Conservation (phyloP, 495 filamentous ascomycete species). For the Penicillium crystallinum region DNA sequence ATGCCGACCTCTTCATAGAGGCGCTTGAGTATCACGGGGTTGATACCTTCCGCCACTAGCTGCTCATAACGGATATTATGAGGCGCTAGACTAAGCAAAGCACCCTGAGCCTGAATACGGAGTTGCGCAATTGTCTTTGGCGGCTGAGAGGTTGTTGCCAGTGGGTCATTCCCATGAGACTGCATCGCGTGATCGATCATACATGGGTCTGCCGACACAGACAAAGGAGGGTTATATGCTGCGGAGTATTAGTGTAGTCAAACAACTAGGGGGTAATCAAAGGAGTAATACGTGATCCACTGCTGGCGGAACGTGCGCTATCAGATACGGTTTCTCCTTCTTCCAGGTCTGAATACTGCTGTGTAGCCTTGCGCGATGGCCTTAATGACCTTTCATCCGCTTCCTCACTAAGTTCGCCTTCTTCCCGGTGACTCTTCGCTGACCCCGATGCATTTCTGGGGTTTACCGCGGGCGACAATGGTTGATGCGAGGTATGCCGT, state of each 20-base stretch:
- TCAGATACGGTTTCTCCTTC: conserved; percentile 28
- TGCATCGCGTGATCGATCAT: conserved; percentile 15
- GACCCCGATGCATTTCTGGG: neutral
- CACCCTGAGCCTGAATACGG: conserved; percentile 62
- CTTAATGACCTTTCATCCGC: conserved; percentile 42
- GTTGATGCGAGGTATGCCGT: neutral
- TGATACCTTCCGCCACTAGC: conserved; percentile 67
- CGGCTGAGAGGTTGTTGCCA: neutral
- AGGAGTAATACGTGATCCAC: conserved; percentile 33
- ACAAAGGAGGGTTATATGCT: conserved; percentile 43
- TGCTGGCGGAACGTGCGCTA: conserved; percentile 21
- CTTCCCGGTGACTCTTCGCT: conserved; percentile 46
- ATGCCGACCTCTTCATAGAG: conserved; percentile 65
- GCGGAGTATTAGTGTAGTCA: conserved; percentile 15
- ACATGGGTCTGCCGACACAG: conserved; percentile 19
- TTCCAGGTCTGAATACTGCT: conserved; percentile 18
- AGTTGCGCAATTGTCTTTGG: conserved; percentile 39
- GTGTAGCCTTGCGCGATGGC: neutral
- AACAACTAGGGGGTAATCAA: neutral
- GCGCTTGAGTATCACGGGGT: conserved; percentile 53
- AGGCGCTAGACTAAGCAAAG: conserved; percentile 58
- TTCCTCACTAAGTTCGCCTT: conserved; percentile 69
- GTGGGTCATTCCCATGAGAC: conserved; percentile 6
- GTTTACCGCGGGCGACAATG: conserved; percentile 5
- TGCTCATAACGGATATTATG: conserved; percentile 62